A percentile compares a stretch with the other conserved stretches of the same genome.
Conservation (phyloP, 2,329 filamentous ascomycete species). For the Pseudopithomyces chartarum region DNA sequence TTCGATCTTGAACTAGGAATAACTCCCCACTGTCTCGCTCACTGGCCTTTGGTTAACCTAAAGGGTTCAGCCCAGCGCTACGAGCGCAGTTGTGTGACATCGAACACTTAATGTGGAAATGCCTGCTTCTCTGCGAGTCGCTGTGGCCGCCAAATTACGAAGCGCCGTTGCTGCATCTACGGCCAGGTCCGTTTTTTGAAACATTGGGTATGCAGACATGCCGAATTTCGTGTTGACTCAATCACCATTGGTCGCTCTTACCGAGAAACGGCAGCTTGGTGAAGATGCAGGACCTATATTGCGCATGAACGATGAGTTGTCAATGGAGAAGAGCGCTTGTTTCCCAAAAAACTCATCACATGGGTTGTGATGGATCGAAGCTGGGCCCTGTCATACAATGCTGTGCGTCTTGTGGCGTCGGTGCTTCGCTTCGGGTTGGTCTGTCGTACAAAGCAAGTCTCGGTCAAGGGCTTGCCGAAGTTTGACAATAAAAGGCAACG, state of each 20-base stretch:
- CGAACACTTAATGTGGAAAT: conserved; percentile 27
- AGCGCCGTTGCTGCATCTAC: conserved; percentile 23
- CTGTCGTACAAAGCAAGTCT: not conserved
- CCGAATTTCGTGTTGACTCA: conserved; percentile 12
- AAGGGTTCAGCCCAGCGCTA: conserved; percentile 22
- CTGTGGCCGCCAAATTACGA: conserved; percentile 33
- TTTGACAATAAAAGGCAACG: not conserved
- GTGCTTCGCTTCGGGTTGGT: conserved; percentile 10
- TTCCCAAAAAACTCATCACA: conserved; percentile 17
- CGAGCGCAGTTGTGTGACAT: conserved; percentile 31
- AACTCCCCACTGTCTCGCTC: conserved; percentile 17
- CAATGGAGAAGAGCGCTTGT: conserved; percentile 15
- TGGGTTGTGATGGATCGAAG: conserved; percentile 21
- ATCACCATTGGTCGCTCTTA: not conserved
- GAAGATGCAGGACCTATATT: not conserved
- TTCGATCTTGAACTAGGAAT: conserved; percentile 17
- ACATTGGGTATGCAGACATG: conserved; percentile 20
- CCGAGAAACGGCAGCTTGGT: not conserved
- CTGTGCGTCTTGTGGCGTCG: conserved; percentile 26
- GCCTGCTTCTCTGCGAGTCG: conserved; percentile 35
- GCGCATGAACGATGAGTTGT: conserved; percentile 14
- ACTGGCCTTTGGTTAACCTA: conserved; percentile 16
- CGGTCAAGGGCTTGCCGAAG: not conserved
- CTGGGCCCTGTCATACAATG: conserved; percentile 31
- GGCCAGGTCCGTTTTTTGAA: conserved; percentile 32